phyloP scores from a whole-genome alignment of 176 grass and related monocot genomes.

The Triticum monococcum region DNA sequence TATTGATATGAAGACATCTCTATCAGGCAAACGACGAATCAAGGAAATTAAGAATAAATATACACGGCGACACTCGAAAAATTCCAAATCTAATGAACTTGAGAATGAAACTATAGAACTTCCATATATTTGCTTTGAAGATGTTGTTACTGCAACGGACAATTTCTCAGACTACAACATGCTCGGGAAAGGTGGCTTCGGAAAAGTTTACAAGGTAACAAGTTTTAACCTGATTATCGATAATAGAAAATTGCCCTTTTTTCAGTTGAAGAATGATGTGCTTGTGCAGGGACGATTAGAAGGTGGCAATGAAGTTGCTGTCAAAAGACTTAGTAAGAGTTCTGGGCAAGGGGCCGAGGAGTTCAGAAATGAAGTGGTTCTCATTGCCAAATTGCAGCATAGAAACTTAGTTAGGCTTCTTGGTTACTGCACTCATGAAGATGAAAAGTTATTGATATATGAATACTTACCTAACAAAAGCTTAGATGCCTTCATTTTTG shows the following conservation, averaged over 20 bases:
- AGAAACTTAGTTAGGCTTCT: no score
- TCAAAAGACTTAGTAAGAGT: no score
- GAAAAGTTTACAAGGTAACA: constrained; percentile 50
- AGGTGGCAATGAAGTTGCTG: background rate
- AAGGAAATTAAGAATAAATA: background rate
- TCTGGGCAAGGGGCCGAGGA: no score
- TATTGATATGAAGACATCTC: background rate
- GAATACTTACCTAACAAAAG: no score
- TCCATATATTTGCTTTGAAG: constrained; percentile 23
- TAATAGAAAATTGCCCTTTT: background rate
- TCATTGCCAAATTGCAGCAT: no score
- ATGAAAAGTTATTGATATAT: no score
- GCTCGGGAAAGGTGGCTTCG: constrained; percentile 53
- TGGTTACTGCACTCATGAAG: no score
- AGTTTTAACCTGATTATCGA: background rate
- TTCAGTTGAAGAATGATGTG: background rate
- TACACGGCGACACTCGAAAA: background rate
- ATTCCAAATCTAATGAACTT: background rate
- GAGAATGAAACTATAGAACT: background rate
- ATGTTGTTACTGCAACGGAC: constrained; percentile 31
- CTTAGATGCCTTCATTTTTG: no score
- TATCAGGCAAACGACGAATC: constrained; percentile 15
- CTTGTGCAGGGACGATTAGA: constrained; percentile 30
- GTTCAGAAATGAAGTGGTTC: no score
- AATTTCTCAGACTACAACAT: constrained; percentile 46